Base-by-base conservation (phyloP, 2,329 filamentous ascomycete genomes). In the Intubia oerlemansii region DNA sequence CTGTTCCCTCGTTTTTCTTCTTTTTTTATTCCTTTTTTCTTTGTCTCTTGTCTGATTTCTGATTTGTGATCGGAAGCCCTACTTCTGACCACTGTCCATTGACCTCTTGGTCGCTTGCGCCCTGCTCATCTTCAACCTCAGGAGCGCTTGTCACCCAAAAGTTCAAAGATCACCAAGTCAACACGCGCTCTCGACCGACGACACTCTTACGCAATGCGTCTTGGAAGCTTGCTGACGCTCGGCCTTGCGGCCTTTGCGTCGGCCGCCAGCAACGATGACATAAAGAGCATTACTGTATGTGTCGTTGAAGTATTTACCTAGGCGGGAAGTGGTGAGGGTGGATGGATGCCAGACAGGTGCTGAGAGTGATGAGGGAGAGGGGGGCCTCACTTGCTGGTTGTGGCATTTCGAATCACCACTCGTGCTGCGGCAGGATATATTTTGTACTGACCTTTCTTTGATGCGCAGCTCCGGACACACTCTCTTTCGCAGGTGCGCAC, bases 391-490 rank as follows among this genome's bases (percentile, higher is more conserved):
- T n/a, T n/a, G n/a, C n/a, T n/a, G n/a, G n/a, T n/a, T n/a, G n/a
- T n/a, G n/a, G 19, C 3, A n/a, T 12, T 10, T n/a, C 12, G 11
- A 18, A 26, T 13, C 29, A 26, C 12, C 13, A 5, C 14, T n/a
- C 19, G n/a, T 21, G 19, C 19, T 21, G 8, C 19, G 19, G 8
- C 8, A n/a, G 19, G n/a, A 8, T 21, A 21, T 8, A 21, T 8
- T 21, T 21, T 8, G 8, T 21, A 21, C 8, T n/a, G 19, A 8
- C 19, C 4, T 5, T 19, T 7, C 12, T 11, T 15, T 13, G 17
- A 19, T 27, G 28, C 13, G 26, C 17, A 34, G 78, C 62, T 92
- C 45, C 71, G 80, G 47, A 91, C 84, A 45, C 84, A 92, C 53
- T 85, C 74, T 44, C 62, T 92, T 36, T 57, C 65, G 48, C 66